Evolutionary conservation across 345 rosid genomes (phyloP), one percentile per base, ranked within the genome.

Genomic region (Kernera saxatilis): DNA sequence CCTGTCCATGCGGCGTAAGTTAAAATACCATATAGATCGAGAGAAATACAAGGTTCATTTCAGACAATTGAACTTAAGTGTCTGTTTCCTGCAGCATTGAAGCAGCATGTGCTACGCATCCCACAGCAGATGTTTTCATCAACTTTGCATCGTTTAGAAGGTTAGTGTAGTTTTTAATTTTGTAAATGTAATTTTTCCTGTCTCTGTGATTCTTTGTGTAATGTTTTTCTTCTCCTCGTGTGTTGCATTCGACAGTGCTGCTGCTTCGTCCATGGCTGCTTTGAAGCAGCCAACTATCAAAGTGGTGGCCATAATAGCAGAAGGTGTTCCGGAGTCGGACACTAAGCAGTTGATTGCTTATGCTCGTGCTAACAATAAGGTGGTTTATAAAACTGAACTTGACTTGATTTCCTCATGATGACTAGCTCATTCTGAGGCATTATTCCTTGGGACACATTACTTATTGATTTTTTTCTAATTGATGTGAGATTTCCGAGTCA

Each of bases 311-410:
- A 93, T 93, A 56, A 93, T 93, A 65, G 98, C 98, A 30, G 98
- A 93, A 85, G 98, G 98, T 80, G 97, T 93, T 83, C 97, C 98
- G 1, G 97, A 93, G 81, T 84, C 96, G 4, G 97, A 93, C 77
- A 72, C 98, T 77, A 93, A 93, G 69, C 93, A 93, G 58, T 77
- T 93, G 81, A 87, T 93, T 81, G 87, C 91, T 41, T 93, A 78
- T 75, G 98, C 98, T 70, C 94, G 91, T 43, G 82, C 97, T 29
- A 93, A 93, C 84, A 93, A 93, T 75, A 93, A 93, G 93, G 98
- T 83, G 67, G 55, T 65, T 26, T 50, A 26, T 17, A 40, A 58
- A 15, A 19, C 27, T 57, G 6, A 33, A 46, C 71, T 73, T 73
- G 11, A 21, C 43, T 61, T 12, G 21, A 33, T n/a, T n/a, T 49